A percentile compares a stretch with the other conserved stretches of the same genome.
These are phyloP conservation scores for Ramalina peruviana DNA, from an alignment of 495 filamentous ascomycete genomes.

Conservation along the genomic window DNA sequence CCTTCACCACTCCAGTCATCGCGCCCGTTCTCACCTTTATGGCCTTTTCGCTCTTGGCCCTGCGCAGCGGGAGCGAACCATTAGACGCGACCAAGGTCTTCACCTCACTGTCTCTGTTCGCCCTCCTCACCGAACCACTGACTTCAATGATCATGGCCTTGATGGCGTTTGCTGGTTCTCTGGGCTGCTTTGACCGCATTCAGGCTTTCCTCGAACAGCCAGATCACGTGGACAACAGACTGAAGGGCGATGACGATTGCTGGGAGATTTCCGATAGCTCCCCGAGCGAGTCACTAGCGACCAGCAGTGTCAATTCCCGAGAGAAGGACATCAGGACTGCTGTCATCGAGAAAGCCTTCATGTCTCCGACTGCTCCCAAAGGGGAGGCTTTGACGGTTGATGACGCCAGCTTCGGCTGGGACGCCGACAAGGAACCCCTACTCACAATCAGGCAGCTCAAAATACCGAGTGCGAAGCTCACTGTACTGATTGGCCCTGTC, in stretches of 20 bases:
- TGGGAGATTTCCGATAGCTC: slow-evolving; percentile 12
- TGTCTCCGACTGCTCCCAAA: neutral
- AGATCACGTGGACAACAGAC: slow-evolving; percentile 22
- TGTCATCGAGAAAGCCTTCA: neutral
- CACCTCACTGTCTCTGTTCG: slow-evolving; percentile 47
- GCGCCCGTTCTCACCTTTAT: slow-evolving; percentile 39
- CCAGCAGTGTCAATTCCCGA: neutral
- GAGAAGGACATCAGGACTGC: slow-evolving; percentile 5
- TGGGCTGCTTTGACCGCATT: slow-evolving; percentile 45
- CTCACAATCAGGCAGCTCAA: slow-evolving; percentile 28
- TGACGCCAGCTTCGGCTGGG: slow-evolving; percentile 39
- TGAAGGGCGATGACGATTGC: slow-evolving; percentile 16
- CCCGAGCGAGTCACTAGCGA: neutral
- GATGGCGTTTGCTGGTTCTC: slow-evolving; percentile 35
- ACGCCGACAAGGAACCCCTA: slow-evolving; percentile 28
- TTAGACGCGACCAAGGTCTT: slow-evolving; percentile 39
- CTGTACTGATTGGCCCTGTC: slow-evolving; percentile 44
- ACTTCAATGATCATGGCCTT: slow-evolving; percentile 41
- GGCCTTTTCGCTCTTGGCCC: slow-evolving; percentile 35
- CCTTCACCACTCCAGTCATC: slow-evolving; percentile 28
- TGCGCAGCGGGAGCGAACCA: slow-evolving; percentile 26
- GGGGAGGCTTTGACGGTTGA: slow-evolving; percentile 17
- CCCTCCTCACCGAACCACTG: slow-evolving; percentile 43
- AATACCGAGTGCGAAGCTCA: slow-evolving; percentile 30
- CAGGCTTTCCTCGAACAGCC: slow-evolving; percentile 41